Conservation (phyloP, 768 basidiomycete species). For the Lactarius hatsudake region DNA sequence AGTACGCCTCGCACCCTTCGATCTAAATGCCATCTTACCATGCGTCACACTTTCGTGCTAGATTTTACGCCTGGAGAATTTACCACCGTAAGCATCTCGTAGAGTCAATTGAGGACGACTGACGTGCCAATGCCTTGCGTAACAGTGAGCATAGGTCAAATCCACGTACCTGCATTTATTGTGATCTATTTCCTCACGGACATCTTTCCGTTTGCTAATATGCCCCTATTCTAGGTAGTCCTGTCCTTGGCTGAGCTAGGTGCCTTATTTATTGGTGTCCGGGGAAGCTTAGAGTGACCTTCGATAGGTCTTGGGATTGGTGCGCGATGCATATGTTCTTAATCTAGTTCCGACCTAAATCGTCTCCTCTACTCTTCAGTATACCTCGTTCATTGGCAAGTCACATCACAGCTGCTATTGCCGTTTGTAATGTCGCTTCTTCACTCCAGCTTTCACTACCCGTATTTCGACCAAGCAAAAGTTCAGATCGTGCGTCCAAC, state of each 20-base stretch:
- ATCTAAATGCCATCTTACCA: background rate
- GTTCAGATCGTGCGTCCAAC: background rate
- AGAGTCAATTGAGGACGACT: background rate
- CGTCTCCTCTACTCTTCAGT: background rate
- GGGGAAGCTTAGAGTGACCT: background rate
- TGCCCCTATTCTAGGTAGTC: background rate
- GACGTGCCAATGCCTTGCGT: background rate
- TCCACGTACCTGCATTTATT: slow-evolving; percentile 1
- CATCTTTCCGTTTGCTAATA: background rate
- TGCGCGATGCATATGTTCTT: background rate
- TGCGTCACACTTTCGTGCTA: background rate
- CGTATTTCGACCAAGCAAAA: background rate
- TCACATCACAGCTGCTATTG: no score
- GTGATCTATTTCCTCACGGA: background rate
- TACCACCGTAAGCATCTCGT: background rate
- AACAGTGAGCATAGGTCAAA: slow-evolving; percentile 4
- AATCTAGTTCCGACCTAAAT: background rate
- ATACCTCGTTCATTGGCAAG: slow-evolving; percentile 1
- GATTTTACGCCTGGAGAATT: slow-evolving; percentile 19
- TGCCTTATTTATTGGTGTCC: background rate
- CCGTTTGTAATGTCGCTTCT: background rate
- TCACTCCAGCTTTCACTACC: background rate
- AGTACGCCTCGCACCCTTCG: background rate
- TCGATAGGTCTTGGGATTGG: slow-evolving; percentile 3
- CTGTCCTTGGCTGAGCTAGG: slow-evolving; percentile 2